Conservation (phyloP, 164 flowering plant genomes). For the Protea cynaroides region DNA sequence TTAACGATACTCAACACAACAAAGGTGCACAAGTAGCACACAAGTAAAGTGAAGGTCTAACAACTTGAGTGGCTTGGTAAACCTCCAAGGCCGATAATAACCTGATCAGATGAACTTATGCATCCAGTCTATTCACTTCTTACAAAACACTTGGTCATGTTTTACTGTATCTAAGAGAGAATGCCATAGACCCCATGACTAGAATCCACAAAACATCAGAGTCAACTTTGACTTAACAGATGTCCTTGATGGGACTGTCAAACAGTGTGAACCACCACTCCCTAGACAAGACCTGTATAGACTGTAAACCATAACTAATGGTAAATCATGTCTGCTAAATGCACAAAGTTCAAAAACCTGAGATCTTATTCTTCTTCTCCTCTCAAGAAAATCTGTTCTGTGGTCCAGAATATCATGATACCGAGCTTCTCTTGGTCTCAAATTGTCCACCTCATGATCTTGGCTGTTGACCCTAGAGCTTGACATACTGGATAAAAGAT, state of each 20-base stretch:
- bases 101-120: neutral
- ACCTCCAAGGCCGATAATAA: neutral
- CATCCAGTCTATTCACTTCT: neutral
- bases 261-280: neutral
- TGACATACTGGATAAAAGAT: slow-evolving; percentile 25
- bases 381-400: slow-evolving; percentile 75
- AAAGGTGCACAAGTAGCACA: neutral
- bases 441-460: slow-evolving; percentile 39
- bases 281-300: neutral
- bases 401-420: slow-evolving; percentile 64
- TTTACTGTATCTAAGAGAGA: neutral
- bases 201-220: neutral
- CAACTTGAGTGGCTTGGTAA: no score
- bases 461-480: slow-evolving; percentile 33
- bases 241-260: neutral
- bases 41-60: neutral
- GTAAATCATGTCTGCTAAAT: neutral
- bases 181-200: neutral
- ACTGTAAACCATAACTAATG: neutral
- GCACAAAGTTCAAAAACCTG: slow-evolving; percentile 51
- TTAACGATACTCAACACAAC: no score
- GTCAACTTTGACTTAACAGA: slow-evolving; percentile 1
- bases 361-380: slow-evolving; percentile 90
- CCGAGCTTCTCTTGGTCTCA: slow-evolving; percentile 57
- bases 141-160: neutral